Base-by-base conservation (phyloP, 2,329 filamentous ascomycete species). In the Rutstroemia sydowiana region DNA sequence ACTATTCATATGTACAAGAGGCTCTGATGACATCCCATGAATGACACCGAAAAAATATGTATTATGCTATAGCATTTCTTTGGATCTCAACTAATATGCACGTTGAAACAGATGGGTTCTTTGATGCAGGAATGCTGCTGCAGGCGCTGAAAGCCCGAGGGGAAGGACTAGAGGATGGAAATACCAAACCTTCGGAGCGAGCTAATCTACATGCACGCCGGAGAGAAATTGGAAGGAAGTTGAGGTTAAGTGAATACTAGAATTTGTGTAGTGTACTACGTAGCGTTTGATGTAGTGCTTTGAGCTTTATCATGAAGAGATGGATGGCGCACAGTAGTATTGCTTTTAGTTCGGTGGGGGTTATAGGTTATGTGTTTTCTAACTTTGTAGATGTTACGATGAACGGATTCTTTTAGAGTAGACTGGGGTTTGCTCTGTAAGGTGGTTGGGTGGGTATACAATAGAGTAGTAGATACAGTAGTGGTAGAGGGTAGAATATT, bases 61-160 rank as follows among this genome's bases (percentile, higher is more conserved):
- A 26, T 4, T 26, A 26, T 26, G 23, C 23, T 26, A 26, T n/a
- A n/a, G n/a, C n/a, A n/a, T n/a, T n/a, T n/a, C 32, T 34, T 34
- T 3, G 14, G n/a, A 8, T 16, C n/a, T 28, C 11, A 23, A 20
- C 46, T 48, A 42, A 48, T 10, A 18, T 14, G 18, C 14, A 18
- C 43, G 26, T 51, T 59, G 14, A 11, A 30, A 61, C 65, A 95
- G 91, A 96, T 74, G 92, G 92, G 30, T 96, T 97, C 75, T 97
- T 97, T 71, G 92, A 97, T 67, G 90, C 92, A 0, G 92, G 92
- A 13, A 95, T 96, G 89, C 79, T 96, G 5, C 75, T 93, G 21
- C 88, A 95, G 67, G 89, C 90, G 1, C 80, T 95, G 53, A 91
- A 91, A 66, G 85, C 84, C 2, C 79, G 85, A 46, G 77, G 78